These are phyloP conservation scores for Ganoderma lucidum DNA, from an alignment of 1,284 basidiomycete species.

Conservation along the genomic window DNA sequence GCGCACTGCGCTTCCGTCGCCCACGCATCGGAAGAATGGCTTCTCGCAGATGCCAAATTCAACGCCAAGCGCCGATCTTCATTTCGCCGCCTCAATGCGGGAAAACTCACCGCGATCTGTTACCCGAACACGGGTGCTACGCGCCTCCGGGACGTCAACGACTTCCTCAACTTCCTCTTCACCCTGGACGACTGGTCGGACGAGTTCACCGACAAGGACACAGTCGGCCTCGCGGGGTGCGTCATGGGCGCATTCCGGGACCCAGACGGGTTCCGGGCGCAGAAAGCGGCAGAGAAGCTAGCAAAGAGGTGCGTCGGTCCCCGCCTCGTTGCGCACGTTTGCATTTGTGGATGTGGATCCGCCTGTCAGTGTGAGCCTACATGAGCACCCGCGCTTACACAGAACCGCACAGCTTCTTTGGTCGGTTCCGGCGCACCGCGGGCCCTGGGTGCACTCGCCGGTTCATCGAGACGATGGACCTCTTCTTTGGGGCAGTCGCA, in stretches of 20 bases:
- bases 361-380: background rate
- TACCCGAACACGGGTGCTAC: conserved; percentile 37
- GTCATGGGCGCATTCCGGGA: conserved; percentile 37
- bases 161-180: conserved; percentile 40
- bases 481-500: conserved; percentile 40
- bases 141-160: conserved; percentile 37
- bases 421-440: conserved; percentile 27
- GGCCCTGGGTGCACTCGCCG: conserved; percentile 31
- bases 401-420: conserved; percentile 23
- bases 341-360: conserved; percentile 10
- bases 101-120: conserved; percentile 37
- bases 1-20: conserved; percentile 29
- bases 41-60: conserved; percentile 35
- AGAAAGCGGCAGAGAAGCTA: conserved; percentile 35
- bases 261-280: conserved; percentile 32
- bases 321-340: background rate
- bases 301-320: conserved; percentile 32
- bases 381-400: conserved; percentile 14
- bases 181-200: conserved; percentile 38
- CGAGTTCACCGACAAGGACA: conserved; percentile 31
- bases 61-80: conserved; percentile 26
- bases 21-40: conserved; percentile 36
- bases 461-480: conserved; percentile 41
- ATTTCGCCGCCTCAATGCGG: conserved; percentile 37
- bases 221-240: conserved; percentile 29